Evolutionary conservation across 768 basidiomycete species (phyloP).

Genomic region (Suillus americanus): DNA sequence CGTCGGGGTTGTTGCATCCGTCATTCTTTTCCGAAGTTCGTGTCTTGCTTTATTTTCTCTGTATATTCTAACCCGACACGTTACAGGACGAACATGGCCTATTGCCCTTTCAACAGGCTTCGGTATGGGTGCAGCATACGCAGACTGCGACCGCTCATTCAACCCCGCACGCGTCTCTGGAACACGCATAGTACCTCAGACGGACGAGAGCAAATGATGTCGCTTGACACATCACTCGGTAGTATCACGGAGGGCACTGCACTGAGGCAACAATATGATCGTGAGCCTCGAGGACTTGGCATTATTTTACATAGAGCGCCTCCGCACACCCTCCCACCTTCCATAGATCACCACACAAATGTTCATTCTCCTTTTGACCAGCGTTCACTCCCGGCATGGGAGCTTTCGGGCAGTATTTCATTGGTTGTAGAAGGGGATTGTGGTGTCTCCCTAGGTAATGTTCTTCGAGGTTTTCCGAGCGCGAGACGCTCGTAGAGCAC

Average conservation of each 20-base stretch:
- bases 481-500: conserved; percentile 67
- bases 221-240: background rate
- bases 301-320: conserved; percentile 16
- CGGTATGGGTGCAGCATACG: conserved; percentile 83
- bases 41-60: conserved; percentile 21
- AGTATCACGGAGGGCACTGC: background rate
- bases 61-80: conserved; percentile 1
- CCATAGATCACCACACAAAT: conserved; percentile 5
- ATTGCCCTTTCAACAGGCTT: conserved; percentile 85
- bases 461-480: conserved; percentile 48
- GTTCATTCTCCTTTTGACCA: background rate
- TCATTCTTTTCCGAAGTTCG: conserved; percentile 89
- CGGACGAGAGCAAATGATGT: conserved; percentile 23
- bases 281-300: conserved; percentile 19
- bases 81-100: conserved; percentile 87
- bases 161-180: conserved; percentile 88
- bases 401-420: conserved; percentile 8
- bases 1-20: conserved; percentile 84
- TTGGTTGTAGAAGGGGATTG: conserved; percentile 2
- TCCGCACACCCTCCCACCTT: background rate
- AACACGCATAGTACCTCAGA: conserved; percentile 62
- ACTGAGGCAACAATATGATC: conserved; percentile 21
- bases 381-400: conserved; percentile 2
- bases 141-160: conserved; percentile 92
- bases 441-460: conserved; percentile 25